These are phyloP conservation scores for Microglena sp. DNA, from an alignment of 139 green algal genomes.

Conservation along the genomic window DNA sequence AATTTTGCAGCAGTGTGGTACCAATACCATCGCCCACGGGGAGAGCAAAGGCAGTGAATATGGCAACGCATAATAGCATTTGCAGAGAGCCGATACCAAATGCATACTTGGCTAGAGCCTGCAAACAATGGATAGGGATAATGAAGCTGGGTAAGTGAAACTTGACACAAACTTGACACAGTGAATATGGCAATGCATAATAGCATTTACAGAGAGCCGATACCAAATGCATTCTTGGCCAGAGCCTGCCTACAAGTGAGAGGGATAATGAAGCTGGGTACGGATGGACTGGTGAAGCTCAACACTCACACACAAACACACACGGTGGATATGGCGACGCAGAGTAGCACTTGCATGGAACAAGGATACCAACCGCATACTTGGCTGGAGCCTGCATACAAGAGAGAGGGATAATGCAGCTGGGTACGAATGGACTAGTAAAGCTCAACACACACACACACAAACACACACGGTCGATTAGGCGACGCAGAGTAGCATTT, in stretches of 20 bases:
- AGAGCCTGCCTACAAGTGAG: slow-evolving; percentile 46
- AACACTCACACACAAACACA: no score
- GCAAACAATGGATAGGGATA: no score
- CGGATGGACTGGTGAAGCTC: no score
- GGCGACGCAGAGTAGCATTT: slow-evolving; percentile 62
- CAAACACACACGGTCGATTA: slow-evolving; percentile 66
- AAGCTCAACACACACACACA: no score
- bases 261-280: no score
- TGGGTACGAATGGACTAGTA: no score
- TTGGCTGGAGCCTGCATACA: slow-evolving; percentile 66
- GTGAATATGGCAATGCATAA: slow-evolving; percentile 65
- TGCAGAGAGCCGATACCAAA: slow-evolving; percentile 86
- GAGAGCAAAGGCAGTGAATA: slow-evolving; percentile 71
- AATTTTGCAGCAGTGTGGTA: slow-evolving; percentile 68
- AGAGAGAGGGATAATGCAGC: no score
- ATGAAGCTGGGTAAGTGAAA: no score
- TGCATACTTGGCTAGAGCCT: slow-evolving; percentile 83
- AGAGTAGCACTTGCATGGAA: slow-evolving; percentile 65
- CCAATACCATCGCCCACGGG: slow-evolving; percentile 64
- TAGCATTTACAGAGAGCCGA: slow-evolving; percentile 76
- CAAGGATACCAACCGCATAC: slow-evolving; percentile 92
- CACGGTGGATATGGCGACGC: slow-evolving; percentile 57
- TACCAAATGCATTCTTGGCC: slow-evolving; percentile 88
- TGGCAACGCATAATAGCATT: slow-evolving; percentile 55
- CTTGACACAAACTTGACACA: no score